A percentile compares a stretch with the other conserved stretches of the same genome.
Conservation (phyloP, 2,329 filamentous ascomycete species). For the Monosporascus sp. region DNA sequence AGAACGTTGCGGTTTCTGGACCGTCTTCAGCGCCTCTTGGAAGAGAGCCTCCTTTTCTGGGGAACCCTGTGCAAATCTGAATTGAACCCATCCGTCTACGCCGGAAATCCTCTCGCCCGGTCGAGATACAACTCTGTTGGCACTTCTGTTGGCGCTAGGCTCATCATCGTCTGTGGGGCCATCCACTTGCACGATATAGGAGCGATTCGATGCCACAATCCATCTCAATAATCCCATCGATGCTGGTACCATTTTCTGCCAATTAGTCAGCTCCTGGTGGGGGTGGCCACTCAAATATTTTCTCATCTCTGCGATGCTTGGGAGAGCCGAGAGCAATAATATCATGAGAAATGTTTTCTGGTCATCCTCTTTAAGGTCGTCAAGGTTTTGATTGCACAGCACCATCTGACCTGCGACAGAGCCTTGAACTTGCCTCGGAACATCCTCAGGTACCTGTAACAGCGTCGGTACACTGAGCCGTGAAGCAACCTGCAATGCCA, state of each 20-base stretch:
- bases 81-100: conserved; percentile 68
- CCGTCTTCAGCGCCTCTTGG: conserved; percentile 51
- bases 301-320: conserved; percentile 55
- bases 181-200: conserved; percentile 76
- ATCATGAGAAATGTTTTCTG: conserved; percentile 47
- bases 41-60: conserved; percentile 83
- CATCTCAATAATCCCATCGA: conserved; percentile 69
- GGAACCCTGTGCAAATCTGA: conserved; percentile 81
- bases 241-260: conserved; percentile 56
- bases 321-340: conserved; percentile 53
- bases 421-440: conserved; percentile 1
- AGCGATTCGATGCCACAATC: conserved; percentile 86
- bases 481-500: conserved; percentile 15
- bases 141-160: not conserved
- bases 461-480: conserved; percentile 10
- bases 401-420: conserved; percentile 15
- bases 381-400: conserved; percentile 53
- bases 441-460: not conserved
- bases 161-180: conserved; percentile 22
- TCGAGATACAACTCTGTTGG: conserved; percentile 7
- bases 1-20: conserved; percentile 41
- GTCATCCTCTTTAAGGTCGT: conserved; percentile 37
- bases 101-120: conserved; percentile 52
- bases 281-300: conserved; percentile 37
- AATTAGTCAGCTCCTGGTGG: conserved; percentile 35